phyloP scores from a whole-genome alignment of 495 filamentous ascomycete genomes.

The Penicillium coffeae region DNA sequence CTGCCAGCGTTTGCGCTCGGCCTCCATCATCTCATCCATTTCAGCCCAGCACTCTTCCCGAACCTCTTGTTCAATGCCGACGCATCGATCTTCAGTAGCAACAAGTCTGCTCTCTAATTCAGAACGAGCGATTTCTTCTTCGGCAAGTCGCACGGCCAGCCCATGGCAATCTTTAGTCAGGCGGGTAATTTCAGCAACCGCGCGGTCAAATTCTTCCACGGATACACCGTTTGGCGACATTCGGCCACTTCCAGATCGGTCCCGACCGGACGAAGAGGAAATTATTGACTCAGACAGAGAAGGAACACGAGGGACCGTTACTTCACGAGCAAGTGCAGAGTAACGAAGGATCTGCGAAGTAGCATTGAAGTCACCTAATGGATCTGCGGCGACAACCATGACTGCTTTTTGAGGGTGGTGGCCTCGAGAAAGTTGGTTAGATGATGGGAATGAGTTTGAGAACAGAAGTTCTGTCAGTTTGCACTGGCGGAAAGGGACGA shows the following conservation, averaged over 20 bases:
- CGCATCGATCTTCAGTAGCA: slow-evolving; percentile 61
- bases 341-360: slow-evolving; percentile 96
- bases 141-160: slow-evolving; percentile 50
- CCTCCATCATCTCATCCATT: slow-evolving; percentile 72
- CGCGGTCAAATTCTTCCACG: slow-evolving; percentile 70
- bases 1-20: slow-evolving; percentile 74
- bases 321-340: slow-evolving; percentile 87
- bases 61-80: slow-evolving; percentile 75
- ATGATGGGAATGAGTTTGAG: slow-evolving; percentile 84
- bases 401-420: slow-evolving; percentile 77
- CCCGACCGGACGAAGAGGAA: slow-evolving; percentile 36
- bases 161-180: slow-evolving; percentile 71
- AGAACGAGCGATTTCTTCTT: slow-evolving; percentile 59
- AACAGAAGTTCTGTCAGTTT: slow-evolving; percentile 96
- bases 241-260: slow-evolving; percentile 40
- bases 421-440: slow-evolving; percentile 50
- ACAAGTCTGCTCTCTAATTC: slow-evolving; percentile 51
- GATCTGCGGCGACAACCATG: slow-evolving; percentile 97
- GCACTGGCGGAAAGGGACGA: slow-evolving; percentile 92
- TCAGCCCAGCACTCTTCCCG: slow-evolving; percentile 87
- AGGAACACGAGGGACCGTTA: slow-evolving; percentile 85
- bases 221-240: slow-evolving; percentile 47
- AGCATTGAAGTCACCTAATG: slow-evolving; percentile 90
- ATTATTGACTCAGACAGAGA: slow-evolving; percentile 64
- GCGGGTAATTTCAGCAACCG: slow-evolving; percentile 67